Percentiles rank a stretch among this genome's conserved stretches.
Conservation (phyloP, 768 basidiomycete species). For the Leccinum variicolor region DNA sequence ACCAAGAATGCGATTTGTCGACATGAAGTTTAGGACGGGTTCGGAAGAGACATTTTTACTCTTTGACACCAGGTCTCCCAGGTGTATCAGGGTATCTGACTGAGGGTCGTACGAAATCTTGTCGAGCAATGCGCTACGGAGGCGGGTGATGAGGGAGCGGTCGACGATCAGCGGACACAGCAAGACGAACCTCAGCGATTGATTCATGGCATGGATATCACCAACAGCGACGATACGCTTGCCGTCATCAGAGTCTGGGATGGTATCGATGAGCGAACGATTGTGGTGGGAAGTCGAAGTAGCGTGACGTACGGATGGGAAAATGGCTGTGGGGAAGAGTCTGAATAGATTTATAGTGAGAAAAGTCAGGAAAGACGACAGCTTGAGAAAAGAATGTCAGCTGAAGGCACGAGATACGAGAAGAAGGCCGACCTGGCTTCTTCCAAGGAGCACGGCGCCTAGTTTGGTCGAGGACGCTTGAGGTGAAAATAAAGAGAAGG, state of each 20-base stretch:
- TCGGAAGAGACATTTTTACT: conserved; percentile 52
- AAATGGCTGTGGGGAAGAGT: conserved; percentile 49
- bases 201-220: conserved; percentile 83
- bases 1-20: conserved; percentile 60
- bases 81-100: conserved; percentile 71
- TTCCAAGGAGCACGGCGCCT: conserved; percentile 2
- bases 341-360: conserved; percentile 40
- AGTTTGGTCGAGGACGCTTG: conserved; percentile 25
- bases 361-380: conserved; percentile 48
- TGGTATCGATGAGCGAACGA: neutral
- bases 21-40: conserved; percentile 62
- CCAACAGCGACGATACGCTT: conserved; percentile 75
- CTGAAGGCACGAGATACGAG: neutral
- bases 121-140: conserved; percentile 54
- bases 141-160: neutral
- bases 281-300: neutral
- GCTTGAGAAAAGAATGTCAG: neutral
- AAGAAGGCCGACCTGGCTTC: conserved; percentile 13
- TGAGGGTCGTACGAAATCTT: conserved; percentile 56
- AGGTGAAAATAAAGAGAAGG: conserved; percentile 41
- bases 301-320: conserved; percentile 44
- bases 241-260: conserved; percentile 44
- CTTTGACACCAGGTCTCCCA: conserved; percentile 82
- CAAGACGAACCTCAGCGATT: conserved; percentile 57
- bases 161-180: neutral